These are phyloP conservation scores for Calonectria hawksworthii DNA, from an alignment of 2,329 filamentous ascomycete genomes.

Conservation along the genomic window DNA sequence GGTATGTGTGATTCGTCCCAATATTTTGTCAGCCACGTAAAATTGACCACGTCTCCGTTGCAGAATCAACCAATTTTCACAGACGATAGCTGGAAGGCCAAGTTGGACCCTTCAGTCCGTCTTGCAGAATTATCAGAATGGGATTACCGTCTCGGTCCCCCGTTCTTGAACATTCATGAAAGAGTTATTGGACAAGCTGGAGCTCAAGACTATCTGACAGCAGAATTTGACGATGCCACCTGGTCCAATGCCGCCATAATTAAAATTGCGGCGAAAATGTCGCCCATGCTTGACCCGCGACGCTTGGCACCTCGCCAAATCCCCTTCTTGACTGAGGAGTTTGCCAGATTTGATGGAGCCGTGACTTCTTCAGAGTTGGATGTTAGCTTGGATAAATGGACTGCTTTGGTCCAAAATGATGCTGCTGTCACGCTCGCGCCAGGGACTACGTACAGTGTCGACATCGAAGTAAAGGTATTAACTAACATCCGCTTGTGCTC, in stretches of 20 bases:
- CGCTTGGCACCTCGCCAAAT: conserved; percentile 17
- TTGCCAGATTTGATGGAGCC: conserved; percentile 12
- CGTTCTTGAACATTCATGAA: conserved; percentile 19
- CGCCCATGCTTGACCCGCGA: conserved; percentile 18
- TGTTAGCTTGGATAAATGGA: conserved; percentile 2
- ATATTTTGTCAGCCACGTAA: neutral
- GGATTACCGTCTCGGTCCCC: conserved; percentile 22
- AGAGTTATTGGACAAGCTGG: conserved; percentile 5
- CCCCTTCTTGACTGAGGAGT: conserved; percentile 6
- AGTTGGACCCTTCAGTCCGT: neutral
- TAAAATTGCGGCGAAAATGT: conserved; percentile 20
- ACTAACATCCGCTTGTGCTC: too few species aligned
- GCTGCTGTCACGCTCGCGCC: neutral
- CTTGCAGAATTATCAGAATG: conserved; percentile 17
- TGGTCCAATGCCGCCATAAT: neutral
- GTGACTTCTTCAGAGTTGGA: neutral
- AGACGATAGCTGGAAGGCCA: conserved; percentile 16
- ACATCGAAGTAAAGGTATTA: conserved; percentile 22
- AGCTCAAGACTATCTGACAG: neutral
- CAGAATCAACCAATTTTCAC: neutral
- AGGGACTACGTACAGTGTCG: conserved; percentile 1
- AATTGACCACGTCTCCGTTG: neutral
- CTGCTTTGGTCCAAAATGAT: neutral
- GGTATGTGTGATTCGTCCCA: neutral
- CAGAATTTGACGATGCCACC: conserved; percentile 14